Base-by-base conservation (phyloP, 306 rosid genomes). In the Quillaja saponaria region DNA sequence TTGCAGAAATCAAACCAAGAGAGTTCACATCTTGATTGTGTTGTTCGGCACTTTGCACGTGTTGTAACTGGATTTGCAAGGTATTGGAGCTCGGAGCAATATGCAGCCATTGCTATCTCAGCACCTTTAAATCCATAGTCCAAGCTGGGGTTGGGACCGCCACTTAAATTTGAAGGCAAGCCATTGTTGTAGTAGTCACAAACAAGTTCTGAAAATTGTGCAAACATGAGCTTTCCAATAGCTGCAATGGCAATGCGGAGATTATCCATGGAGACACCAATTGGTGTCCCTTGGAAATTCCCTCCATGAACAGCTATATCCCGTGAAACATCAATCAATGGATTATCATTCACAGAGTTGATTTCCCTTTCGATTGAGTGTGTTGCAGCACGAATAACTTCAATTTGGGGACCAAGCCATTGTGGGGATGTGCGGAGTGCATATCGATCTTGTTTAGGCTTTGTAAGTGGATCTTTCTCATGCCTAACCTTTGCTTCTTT, bases 231-330 rank as follows among this genome's bases (percentile, higher is more conserved):
- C 58, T 74, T 74, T 10, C 79, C 79, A 16, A 74, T 67, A 12
- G 80, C 80, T 39, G 80, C 80, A n/a, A 75, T 6, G 25, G 80
- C 80, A 20, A 75, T 68, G 19, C 80, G 60, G 51, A 69, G 46
- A 34, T 68, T 75, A 33, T 75, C 80, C 80, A 75, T 68, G 64
- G 80, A 75, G 1, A 75, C 80, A 5, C 80, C 80, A 8, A 75
- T 56, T 20, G 80, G 75, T 14, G 80, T 75, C 21, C 80, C 80
- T n/a, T 75, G 80, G 37, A 75, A 75, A 40, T 75, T 75, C 14
- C 80, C 80, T 10, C 80, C 80, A 10, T 63, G 80, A 8, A 68
- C 67, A 55, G 75, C 80, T 14, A 56, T 11, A 18, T 75, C 61
- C 1, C 76, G 66, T 4, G 54, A n/a, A 31, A 75, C 75, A 16